These are phyloP conservation scores for Trichocomaceae sp. DNA, from an alignment of 2,329 filamentous ascomycete genomes.

Conservation along the genomic window DNA sequence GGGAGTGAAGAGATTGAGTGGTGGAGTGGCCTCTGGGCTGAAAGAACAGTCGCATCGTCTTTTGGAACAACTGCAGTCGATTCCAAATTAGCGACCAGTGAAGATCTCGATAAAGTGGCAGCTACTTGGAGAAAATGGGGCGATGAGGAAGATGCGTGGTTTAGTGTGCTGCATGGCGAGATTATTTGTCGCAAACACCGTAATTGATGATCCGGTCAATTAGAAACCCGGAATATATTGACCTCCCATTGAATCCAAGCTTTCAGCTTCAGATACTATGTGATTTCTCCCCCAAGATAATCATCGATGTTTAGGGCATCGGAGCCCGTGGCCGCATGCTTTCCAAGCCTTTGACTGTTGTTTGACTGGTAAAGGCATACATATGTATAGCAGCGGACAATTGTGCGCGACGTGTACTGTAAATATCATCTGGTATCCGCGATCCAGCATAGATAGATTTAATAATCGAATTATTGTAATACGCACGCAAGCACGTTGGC, in stretches of 20 bases:
- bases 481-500: no score
- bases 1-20: constrained; percentile 10
- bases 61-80: constrained; percentile 11
- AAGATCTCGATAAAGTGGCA: constrained; percentile 4
- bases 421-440: no score
- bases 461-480: no score
- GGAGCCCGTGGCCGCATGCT: no score
- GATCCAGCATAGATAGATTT: neutral
- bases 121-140: constrained; percentile 9
- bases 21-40: constrained; percentile 12
- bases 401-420: no score
- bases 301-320: no score
- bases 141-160: constrained; percentile 11
- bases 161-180: constrained; percentile 8
- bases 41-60: constrained; percentile 3
- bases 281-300: no score
- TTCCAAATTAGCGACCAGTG: constrained; percentile 5
- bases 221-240: neutral
- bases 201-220: neutral
- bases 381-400: no score
- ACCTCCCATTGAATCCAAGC: neutral
- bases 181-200: constrained; percentile 10
- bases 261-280: neutral
- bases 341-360: no score
- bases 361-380: no score